These are phyloP conservation scores for Fusarium graminum DNA, from an alignment of 2,329 filamentous ascomycete species.

Conservation along the genomic window DNA sequence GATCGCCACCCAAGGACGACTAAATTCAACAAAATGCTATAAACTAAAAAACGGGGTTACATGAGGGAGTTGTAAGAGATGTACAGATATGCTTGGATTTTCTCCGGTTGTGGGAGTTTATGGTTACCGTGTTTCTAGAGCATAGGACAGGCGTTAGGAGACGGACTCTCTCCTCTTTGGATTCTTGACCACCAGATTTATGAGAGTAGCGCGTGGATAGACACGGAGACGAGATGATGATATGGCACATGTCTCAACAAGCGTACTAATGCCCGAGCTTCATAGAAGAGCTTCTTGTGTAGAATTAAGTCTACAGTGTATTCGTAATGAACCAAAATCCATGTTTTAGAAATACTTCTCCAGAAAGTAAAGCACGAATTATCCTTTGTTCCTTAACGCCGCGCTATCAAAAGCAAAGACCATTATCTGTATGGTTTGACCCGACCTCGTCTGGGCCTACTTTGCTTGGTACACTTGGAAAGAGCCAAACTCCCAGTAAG, in stretches of 20 bases:
- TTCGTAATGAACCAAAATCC: conserved; percentile 17
- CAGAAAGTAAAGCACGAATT: conserved; percentile 6
- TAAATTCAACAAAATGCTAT: conserved; percentile 47
- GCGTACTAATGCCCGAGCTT: conserved; percentile 40
- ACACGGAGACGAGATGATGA: conserved; percentile 12
- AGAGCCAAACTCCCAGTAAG: conserved; percentile 74
- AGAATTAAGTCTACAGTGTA: conserved; percentile 28
- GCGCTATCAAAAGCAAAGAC: conserved; percentile 36
- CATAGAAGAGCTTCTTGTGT: conserved; percentile 37
- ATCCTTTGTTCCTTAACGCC: conserved; percentile 37
- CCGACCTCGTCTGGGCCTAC: conserved; percentile 16
- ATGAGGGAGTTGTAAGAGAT: conserved; percentile 34
- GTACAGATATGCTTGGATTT: conserved; percentile 36
- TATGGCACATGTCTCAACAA: conserved; percentile 39
- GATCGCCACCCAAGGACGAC: conserved; percentile 79
- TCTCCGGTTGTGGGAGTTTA: conserved; percentile 47
- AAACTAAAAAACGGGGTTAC: conserved; percentile 6
- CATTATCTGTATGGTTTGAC: neutral
- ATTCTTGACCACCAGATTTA: conserved; percentile 34
- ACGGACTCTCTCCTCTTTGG: conserved; percentile 47
- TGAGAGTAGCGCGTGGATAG: conserved; percentile 19
- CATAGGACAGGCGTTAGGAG: conserved; percentile 53
- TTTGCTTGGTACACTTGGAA: conserved; percentile 68
- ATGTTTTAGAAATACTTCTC: conserved; percentile 13
- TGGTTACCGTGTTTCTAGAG: conserved; percentile 48